Base-by-base conservation (phyloP, 2,329 filamentous ascomycete species). In the Ophiostoma ips region DNA sequence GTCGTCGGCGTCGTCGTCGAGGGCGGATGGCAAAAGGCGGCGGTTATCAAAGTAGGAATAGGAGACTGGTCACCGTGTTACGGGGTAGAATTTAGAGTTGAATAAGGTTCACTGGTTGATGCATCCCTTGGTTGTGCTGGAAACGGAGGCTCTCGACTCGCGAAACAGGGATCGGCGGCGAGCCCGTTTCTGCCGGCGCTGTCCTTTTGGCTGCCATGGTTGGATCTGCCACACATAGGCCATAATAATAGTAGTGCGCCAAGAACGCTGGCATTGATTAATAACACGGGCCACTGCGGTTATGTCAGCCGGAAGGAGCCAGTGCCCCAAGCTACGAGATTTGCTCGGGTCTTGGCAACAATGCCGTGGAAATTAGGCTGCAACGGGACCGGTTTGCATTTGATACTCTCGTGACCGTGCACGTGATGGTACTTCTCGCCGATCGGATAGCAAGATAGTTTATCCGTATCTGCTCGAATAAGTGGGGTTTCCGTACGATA, bases 111-210 rank as follows among this genome's bases (percentile, higher is more conserved):
- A 5, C n/a, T 15, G 33, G 7, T 35, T 35, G 7, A 13, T 16
- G n/a, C 13, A 36, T 18, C 16, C 15, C 35, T 36, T 36, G 34
- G 2, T 31, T 28, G 9, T 12, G 13, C 34, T 36, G 35, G 18
- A 28, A 49, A 50, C 46, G 37, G 46, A 50, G 45, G 36, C 19
- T 31, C 28, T 49, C 48, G 50, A 50, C 46, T 49, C 48, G 48
- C 50, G 46, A 50, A 46, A 48, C 41, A 52, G 35, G 35, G 50
- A 48, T 53, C 33, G 48, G 36, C 50, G 38, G 31, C 47, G 24
- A 46, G 16, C 16, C 18, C 43, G 41, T 38, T 45, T 41, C 31
- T 30, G 38, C 36, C 31, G 46, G 51, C 37, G 16, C 35, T 40
- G 24, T 38, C 30, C 15, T 43, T 19, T 16, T 40, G 18, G n/a